phyloP scores from a whole-genome alignment of 495 filamentous ascomycete genomes.

The Filosporella fistucella region DNA sequence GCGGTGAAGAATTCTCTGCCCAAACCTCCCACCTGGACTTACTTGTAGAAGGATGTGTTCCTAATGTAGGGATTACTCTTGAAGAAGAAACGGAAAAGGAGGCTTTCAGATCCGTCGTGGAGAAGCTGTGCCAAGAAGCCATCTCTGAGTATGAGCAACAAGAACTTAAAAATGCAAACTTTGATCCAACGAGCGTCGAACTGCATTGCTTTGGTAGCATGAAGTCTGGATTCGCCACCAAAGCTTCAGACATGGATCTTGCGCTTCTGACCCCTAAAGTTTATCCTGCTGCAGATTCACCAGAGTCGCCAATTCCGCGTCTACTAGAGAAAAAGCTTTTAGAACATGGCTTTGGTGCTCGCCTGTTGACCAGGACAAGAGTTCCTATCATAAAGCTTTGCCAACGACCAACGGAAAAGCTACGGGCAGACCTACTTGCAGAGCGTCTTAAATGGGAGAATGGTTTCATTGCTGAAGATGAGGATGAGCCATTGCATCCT shows the following conservation, averaged over 20 bases:
- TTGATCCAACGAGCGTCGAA: slow-evolving; percentile 46
- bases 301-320: slow-evolving; percentile 53
- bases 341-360: slow-evolving; percentile 61
- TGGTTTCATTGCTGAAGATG: slow-evolving; percentile 27
- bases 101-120: slow-evolving; percentile 50
- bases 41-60: slow-evolving; percentile 35
- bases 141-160: slow-evolving; percentile 43
- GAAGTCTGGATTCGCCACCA: slow-evolving; percentile 67
- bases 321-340: slow-evolving; percentile 65
- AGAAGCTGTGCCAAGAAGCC: slow-evolving; percentile 48
- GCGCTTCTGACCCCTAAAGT: slow-evolving; percentile 58
- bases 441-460: slow-evolving; percentile 59
- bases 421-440: slow-evolving; percentile 45
- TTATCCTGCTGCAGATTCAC: slow-evolving; percentile 37
- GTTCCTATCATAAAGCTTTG: slow-evolving; percentile 82
- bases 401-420: slow-evolving; percentile 52
- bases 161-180: slow-evolving; percentile 28
- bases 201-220: slow-evolving; percentile 71
- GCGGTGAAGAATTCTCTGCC: slow-evolving; percentile 32
- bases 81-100: slow-evolving; percentile 60
- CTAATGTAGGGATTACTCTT: slow-evolving; percentile 39
- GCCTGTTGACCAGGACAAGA: slow-evolving; percentile 65
- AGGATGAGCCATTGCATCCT: slow-evolving; percentile 34
- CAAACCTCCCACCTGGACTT: slow-evolving; percentile 42
- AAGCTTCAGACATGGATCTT: slow-evolving; percentile 72